phyloP scores from a whole-genome alignment of 1,284 basidiomycete species.

The Hymenochaete sp. region DNA sequence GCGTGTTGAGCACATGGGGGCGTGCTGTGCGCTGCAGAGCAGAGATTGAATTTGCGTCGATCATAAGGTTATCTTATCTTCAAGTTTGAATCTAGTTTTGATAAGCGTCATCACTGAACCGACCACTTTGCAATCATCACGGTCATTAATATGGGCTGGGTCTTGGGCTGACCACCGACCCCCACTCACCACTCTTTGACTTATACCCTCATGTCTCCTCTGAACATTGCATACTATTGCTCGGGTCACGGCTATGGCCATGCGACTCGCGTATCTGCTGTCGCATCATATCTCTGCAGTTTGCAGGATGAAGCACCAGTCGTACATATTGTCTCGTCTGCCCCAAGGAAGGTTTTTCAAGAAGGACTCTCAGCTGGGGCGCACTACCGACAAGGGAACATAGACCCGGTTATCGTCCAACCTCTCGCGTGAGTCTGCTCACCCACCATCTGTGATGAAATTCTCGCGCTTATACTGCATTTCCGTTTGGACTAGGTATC shows the following conservation, averaged over 20 bases:
- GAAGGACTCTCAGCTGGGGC: conserved; percentile 53
- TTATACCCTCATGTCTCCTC: conserved; percentile 6
- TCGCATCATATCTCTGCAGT: conserved; percentile 46
- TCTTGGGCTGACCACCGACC: too few species aligned
- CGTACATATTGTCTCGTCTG: conserved; percentile 58
- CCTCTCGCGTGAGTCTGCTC: conserved; percentile 50
- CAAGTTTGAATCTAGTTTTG: too few species aligned
- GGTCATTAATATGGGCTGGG: too few species aligned
- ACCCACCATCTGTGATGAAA: not conserved
- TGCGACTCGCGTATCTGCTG: conserved; percentile 65
- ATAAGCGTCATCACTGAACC: too few species aligned
- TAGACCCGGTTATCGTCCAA: conserved; percentile 67
- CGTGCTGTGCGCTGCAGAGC: too few species aligned
- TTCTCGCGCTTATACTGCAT: not conserved
- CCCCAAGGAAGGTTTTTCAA: conserved; percentile 55
- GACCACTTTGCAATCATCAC: too few species aligned
- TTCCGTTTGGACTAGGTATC: conserved; percentile 44
- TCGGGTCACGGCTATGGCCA: conserved; percentile 71
- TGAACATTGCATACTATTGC: conserved; percentile 57
- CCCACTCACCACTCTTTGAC: not conserved
- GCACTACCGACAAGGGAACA: conserved; percentile 53
- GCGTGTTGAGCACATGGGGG: too few species aligned
- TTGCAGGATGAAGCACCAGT: conserved; percentile 32
- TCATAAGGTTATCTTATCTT: too few species aligned
- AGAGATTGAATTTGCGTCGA: too few species aligned